A percentile compares a stretch with the other conserved stretches of the same genome.
phyloP scores from a whole-genome alignment of 1,284 basidiomycete genomes.

The Neotropicomus parvogracilis region DNA sequence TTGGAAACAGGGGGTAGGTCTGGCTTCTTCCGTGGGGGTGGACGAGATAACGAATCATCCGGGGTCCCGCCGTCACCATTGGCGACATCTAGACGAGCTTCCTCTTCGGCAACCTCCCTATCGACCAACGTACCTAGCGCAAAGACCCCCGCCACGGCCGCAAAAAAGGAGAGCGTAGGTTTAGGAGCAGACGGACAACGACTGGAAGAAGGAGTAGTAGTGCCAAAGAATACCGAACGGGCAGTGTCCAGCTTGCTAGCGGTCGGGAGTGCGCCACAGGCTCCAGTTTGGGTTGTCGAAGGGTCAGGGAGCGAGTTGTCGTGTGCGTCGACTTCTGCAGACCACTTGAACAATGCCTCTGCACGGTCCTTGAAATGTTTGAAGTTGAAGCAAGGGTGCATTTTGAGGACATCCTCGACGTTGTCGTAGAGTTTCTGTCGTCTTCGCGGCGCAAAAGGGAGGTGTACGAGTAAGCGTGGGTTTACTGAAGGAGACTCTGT shows the following conservation, averaged over 20 bases:
- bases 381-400: conserved; percentile 51
- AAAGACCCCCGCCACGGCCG: conserved; percentile 49
- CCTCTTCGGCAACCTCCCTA: conserved; percentile 30
- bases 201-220: conserved; percentile 12
- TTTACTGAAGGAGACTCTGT: conserved; percentile 37
- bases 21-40: conserved; percentile 23
- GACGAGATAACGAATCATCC: conserved; percentile 28
- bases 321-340: conserved; percentile 24
- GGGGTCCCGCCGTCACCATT: conserved; percentile 17
- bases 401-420: conserved; percentile 43
- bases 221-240: conserved; percentile 35
- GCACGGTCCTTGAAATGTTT: conserved; percentile 46
- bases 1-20: conserved; percentile 13
- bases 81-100: conserved; percentile 24
- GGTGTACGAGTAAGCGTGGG: conserved; percentile 36
- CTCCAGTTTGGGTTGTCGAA: conserved; percentile 8
- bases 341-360: conserved; percentile 45
- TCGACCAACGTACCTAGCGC: conserved; percentile 51
- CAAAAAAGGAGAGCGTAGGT: conserved; percentile 57
- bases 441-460: conserved; percentile 38
- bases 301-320: conserved; percentile 13
- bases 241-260: conserved; percentile 28
- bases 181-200: conserved; percentile 23
- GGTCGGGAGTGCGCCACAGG: background rate
- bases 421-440: conserved; percentile 39